These are phyloP conservation scores for Ascochyta fabae DNA, from an alignment of 2,329 filamentous ascomycete genomes.

Conservation along the genomic window DNA sequence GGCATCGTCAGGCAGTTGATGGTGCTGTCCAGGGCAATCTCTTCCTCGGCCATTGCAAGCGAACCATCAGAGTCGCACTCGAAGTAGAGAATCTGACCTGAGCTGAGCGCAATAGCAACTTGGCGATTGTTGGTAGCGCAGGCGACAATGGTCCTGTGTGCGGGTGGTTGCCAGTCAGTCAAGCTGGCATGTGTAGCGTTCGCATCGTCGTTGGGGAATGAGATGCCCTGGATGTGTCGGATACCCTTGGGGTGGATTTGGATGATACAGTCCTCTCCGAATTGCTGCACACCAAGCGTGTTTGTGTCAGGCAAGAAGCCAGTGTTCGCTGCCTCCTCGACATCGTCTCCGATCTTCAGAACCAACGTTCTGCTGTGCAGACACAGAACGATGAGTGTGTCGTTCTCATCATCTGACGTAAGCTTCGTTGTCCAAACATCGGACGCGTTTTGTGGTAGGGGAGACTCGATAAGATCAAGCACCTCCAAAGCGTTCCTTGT, in stretches of 20 bases:
- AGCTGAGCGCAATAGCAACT: conserved; percentile 91
- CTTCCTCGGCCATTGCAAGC: conserved; percentile 89
- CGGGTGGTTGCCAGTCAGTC: conserved; percentile 92
- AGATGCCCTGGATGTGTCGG: conserved; percentile 78
- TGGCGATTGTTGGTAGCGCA: conserved; percentile 93
- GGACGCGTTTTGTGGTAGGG: conserved; percentile 84
- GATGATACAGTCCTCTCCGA: conserved; percentile 89
- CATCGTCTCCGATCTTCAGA: conserved; percentile 93
- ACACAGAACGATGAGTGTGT: conserved; percentile 94
- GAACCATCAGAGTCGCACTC: conserved; percentile 94
- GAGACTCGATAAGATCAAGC: conserved; percentile 93
- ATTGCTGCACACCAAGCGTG: conserved; percentile 89
- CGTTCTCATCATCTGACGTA: conserved; percentile 79
- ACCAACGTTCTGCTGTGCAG: conserved; percentile 90
- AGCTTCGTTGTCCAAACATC: conserved; percentile 96
- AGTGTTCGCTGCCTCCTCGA: conserved; percentile 93
- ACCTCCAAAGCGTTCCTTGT: conserved; percentile 93
- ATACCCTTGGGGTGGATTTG: conserved; percentile 98
- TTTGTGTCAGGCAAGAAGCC: conserved; percentile 88
- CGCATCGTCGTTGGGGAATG: conserved; percentile 34
- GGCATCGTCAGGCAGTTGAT: conserved; percentile 95
- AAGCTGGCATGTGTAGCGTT: conserved; percentile 62
- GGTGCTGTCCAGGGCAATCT: conserved; percentile 92
- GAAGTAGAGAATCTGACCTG: conserved; percentile 96
- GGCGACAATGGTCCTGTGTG: conserved; percentile 93